Evolutionary conservation across 2,329 filamentous ascomycete species (phyloP).

Genomic region (Colletotrichum viniferum): DNA sequence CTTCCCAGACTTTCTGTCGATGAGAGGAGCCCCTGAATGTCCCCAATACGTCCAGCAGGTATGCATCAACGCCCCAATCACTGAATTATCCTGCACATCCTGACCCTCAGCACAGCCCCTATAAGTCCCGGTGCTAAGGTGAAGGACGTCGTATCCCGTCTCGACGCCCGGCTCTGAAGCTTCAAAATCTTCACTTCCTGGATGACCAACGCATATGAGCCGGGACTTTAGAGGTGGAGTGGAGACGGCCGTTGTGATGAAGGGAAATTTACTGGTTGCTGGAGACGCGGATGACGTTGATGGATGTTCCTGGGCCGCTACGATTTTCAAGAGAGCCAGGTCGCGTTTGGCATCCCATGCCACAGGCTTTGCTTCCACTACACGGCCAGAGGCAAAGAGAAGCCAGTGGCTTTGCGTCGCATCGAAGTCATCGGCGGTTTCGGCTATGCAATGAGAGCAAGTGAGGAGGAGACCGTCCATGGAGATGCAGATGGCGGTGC

Average conservation of each 20-base stretch:
- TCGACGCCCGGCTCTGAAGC: slow-evolving; percentile 31
- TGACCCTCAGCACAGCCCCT: slow-evolving; percentile 39
- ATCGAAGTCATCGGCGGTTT: slow-evolving; percentile 38
- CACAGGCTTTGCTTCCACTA: slow-evolving; percentile 41
- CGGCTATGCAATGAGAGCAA: slow-evolving; percentile 56
- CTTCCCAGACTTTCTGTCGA: slow-evolving; percentile 39
- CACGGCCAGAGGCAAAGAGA: slow-evolving; percentile 43
- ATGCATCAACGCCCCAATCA: slow-evolving; percentile 57
- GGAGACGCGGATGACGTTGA: background rate
- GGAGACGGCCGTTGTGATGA: slow-evolving; percentile 14
- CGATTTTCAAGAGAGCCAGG: slow-evolving; percentile 49
- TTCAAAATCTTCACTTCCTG: slow-evolving; percentile 48
- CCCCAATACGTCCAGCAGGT: slow-evolving; percentile 64
- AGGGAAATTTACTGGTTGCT: slow-evolving; percentile 23
- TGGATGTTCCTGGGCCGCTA: slow-evolving; percentile 26
- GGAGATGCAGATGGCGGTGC: slow-evolving; percentile 54
- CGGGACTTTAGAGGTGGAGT: slow-evolving; percentile 23
- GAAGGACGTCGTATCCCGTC: slow-evolving; percentile 51
- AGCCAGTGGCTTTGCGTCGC: slow-evolving; percentile 39
- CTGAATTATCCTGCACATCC: slow-evolving; percentile 53
- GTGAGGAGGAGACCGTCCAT: slow-evolving; percentile 49
- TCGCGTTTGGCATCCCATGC: slow-evolving; percentile 48
- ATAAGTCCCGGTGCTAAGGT: slow-evolving; percentile 48
- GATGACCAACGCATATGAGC: slow-evolving; percentile 39
- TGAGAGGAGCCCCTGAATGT: slow-evolving; percentile 54